Base-by-base conservation (phyloP, 352 stramenopile genomes). In the Globisporangium paroecandrum region DNA sequence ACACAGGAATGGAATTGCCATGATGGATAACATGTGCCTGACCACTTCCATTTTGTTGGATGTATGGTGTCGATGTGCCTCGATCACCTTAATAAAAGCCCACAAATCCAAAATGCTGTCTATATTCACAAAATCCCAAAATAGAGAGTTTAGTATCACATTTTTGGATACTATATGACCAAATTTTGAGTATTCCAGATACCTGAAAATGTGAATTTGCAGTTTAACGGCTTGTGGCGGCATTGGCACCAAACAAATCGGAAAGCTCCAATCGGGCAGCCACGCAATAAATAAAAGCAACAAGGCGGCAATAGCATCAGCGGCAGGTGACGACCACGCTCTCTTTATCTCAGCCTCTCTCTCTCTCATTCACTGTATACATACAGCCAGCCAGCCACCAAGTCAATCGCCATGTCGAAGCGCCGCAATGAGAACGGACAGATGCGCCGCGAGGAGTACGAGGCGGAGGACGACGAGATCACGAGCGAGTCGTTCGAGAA, bases 391-490 rank as follows among this genome's bases (percentile, higher is more conserved):
- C 8, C 20, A 67, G 47, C 58, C 51, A 67, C 49, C 2, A 1
- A 63, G 4, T 36, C 15, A 54, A 9, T 46, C 27, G 74, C 43
- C 63, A 91, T 94, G 84, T 81, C 83, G 8, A 96, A 96, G 85
- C 88, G 88, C 67, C 86, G 83, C 34, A 96, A 81, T 69, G 88
- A 94, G 71, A 90, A 91, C 67, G 84, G 82, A 8, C 88, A 96
- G 75, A 89, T 94, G 78, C 85, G 88, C 69, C 86, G 87, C 38
- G 88, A 96, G 69, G 86, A 96, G 43, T 94, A 90, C 76, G 88
- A 94, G 60, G 82, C 82, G 9, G 70, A 71, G 12, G 77, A 89
- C 51, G 74, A 77, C 54, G 59, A 73, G n/a, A 68, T 78, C 32
- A 67, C 65, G 46, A 68, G 69, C 46, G 74, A 85, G 62, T 79